Conservation (phyloP, 2,329 filamentous ascomycete species). For the Colletotrichum sp. region DNA sequence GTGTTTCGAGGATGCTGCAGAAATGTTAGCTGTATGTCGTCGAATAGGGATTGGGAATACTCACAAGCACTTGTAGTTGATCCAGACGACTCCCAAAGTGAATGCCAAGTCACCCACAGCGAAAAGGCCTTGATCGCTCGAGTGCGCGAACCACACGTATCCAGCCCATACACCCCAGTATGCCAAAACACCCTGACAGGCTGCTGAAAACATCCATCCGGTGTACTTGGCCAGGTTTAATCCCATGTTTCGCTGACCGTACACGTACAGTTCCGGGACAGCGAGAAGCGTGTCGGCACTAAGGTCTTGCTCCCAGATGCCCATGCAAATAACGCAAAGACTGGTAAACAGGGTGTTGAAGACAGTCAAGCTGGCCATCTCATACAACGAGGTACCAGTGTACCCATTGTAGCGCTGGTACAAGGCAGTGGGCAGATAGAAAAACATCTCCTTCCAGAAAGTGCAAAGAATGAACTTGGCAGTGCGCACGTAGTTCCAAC, state of each 20-base stretch:
- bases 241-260: slow-evolving; percentile 74
- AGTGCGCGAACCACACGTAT: slow-evolving; percentile 54
- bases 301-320: slow-evolving; percentile 91
- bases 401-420: slow-evolving; percentile 87
- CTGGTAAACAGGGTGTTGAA: slow-evolving; percentile 97
- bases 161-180: slow-evolving; percentile 69
- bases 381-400: slow-evolving; percentile 89
- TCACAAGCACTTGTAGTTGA: slow-evolving; percentile 78
- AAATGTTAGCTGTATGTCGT: slow-evolving; percentile 24
- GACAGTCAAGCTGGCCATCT: slow-evolving; percentile 84
- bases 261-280: slow-evolving; percentile 87
- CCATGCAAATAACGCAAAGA: slow-evolving; percentile 85
- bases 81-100: slow-evolving; percentile 72
- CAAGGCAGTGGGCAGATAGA: slow-evolving; percentile 83
- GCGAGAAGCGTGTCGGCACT: slow-evolving; percentile 85
- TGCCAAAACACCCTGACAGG: slow-evolving; percentile 73
- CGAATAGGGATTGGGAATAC: slow-evolving; percentile 31
- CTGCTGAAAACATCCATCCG: slow-evolving; percentile 79
- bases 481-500: slow-evolving; percentile 89
- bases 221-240: slow-evolving; percentile 78
- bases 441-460: slow-evolving; percentile 88
- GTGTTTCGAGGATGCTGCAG: slow-evolving; percentile 72
- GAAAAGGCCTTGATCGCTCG: slow-evolving; percentile 73
- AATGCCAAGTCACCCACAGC: slow-evolving; percentile 77
- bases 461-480: slow-evolving; percentile 90